Evolutionary conservation across 1,284 basidiomycete genomes (phyloP), one percentile per base, ranked within the genome.

Genomic region (Microbotryum lychnidis-dioicae): DNA sequence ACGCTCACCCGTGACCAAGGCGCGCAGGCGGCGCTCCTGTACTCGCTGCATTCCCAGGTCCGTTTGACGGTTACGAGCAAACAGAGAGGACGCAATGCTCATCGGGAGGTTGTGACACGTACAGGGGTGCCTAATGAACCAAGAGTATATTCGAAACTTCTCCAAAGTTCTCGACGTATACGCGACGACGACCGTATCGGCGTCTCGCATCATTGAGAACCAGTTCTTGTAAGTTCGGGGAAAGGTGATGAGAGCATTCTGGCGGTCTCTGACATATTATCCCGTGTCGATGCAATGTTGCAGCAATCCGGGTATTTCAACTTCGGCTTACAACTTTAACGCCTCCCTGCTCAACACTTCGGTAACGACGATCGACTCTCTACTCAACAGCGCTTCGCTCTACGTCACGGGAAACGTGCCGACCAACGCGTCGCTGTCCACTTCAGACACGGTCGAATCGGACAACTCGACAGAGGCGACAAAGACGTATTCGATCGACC

Each of bases 121-220:
- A 3, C 74, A 82, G 59, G 83, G 85, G 2, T 93, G 90, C 70
- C 76, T 84, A 37, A 83, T 91, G 72, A 88, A 88, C 71, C 71
- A 80, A 1, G 82, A 83, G 63, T 91, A 89, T 72, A 80, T 87
- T 12, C 75, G 75, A 9, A 80, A 80, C 50, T 88, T 85, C 68
- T 83, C 85, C 67, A 83, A 86, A 70, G 82, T 85, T 31, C 82
- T 92, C 73, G 87, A 91, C 71, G 84, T 92, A 44, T 91, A 87
- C 72, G 80, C 84, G 2, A 84, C 85, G 0, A 81, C 83, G 63
- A 79, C 79, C 25, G 73, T 75, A 27, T 54, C 55, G 44, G 59
- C 57, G 8, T 57, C 67, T 8, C 58, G 65, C 7, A 61, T 67
- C 50, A 67, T 69, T 64, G 74, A 50, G 72, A 76, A 16, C 76